Percentiles rank a stretch among this genome's conserved stretches.
Evolutionary conservation across 164 flowering plant species (phyloP).

Genomic region (Vitis riparia): DNA sequence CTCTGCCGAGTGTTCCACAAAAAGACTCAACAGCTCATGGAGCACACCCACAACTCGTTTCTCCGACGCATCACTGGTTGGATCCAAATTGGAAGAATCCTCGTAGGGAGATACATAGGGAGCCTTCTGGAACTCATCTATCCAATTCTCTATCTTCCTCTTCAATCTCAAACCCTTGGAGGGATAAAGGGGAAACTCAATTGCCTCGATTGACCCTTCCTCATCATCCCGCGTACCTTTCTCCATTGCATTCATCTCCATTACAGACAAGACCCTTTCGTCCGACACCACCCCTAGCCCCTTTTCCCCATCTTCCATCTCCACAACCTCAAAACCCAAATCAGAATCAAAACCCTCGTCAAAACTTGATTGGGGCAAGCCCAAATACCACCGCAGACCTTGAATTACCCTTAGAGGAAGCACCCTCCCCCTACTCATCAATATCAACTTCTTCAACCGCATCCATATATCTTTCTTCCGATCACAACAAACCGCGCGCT

Average conservation of each 20-base stretch:
- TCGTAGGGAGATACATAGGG: constrained; percentile 85
- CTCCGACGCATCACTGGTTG: constrained; percentile 65
- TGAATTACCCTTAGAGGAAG: constrained; percentile 67
- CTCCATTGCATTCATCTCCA: constrained; percentile 59
- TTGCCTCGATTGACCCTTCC: constrained; percentile 31
- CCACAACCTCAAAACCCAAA: constrained; percentile 52
- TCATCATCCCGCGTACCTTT: constrained; percentile 24
- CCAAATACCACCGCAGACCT: constrained; percentile 86
- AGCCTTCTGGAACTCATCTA: constrained; percentile 67
- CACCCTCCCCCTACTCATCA: constrained; percentile 63
- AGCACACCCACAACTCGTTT: constrained; percentile 79
- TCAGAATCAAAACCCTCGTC: constrained; percentile 49
- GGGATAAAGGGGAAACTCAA: constrained; percentile 63
- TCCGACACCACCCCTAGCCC: constrained; percentile 52
- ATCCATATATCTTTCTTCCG: constrained; percentile 35
- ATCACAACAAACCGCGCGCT: constrained; percentile 42
- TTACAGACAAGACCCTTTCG: constrained; percentile 40
- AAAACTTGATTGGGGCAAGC: constrained; percentile 40
- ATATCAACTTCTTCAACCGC: constrained; percentile 65
- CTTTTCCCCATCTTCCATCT: constrained; percentile 63
- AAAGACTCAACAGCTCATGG: constrained; percentile 80
- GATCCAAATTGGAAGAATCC: constrained; percentile 54
- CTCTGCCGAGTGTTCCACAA: constrained; percentile 74
- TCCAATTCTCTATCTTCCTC: constrained; percentile 68
- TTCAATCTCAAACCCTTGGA: constrained; percentile 79